Conservation (phyloP, 306 rosid genomes). For the Lablab purpureus region DNA sequence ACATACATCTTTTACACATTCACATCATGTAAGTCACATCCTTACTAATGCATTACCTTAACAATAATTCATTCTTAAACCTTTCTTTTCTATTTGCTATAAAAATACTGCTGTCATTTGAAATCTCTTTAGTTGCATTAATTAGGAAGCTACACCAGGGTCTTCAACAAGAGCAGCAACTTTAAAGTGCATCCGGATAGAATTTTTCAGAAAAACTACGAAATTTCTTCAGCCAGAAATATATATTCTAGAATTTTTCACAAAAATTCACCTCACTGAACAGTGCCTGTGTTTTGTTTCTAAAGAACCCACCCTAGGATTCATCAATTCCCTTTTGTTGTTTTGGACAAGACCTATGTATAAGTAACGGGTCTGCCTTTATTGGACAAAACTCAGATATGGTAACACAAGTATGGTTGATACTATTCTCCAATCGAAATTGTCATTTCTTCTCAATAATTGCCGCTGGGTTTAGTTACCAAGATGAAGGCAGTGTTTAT, state of each 20-base stretch:
- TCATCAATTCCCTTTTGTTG: constrained; percentile 1
- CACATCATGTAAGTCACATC: not conserved
- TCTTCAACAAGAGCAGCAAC: constrained; percentile 24
- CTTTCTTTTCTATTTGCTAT: not conserved
- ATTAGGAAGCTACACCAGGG: not conserved
- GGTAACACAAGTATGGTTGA: not conserved
- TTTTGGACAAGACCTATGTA: not conserved
- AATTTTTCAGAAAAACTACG: not conserved
- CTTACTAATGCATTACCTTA: constrained; percentile 11
- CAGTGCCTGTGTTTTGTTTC: constrained; percentile 23
- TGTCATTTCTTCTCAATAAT: not conserved
- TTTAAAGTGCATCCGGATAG: constrained; percentile 7
- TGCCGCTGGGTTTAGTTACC: not conserved
- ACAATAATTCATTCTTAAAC: not conserved
- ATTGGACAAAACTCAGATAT: not conserved
- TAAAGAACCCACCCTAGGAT: constrained; percentile 8
- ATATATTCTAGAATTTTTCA: not conserved
- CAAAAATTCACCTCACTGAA: constrained; percentile 6
- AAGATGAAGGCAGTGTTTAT: not conserved
- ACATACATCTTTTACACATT: constrained; percentile 13
- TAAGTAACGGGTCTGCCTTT: not conserved
- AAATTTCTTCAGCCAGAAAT: not conserved
- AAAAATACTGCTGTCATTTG: not conserved
- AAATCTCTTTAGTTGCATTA: not conserved
- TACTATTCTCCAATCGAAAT: not conserved